Percentiles rank a stretch among this genome's conserved stretches.
Conservation (phyloP, 148 eudicot species). For the Chenopodium album region DNA sequence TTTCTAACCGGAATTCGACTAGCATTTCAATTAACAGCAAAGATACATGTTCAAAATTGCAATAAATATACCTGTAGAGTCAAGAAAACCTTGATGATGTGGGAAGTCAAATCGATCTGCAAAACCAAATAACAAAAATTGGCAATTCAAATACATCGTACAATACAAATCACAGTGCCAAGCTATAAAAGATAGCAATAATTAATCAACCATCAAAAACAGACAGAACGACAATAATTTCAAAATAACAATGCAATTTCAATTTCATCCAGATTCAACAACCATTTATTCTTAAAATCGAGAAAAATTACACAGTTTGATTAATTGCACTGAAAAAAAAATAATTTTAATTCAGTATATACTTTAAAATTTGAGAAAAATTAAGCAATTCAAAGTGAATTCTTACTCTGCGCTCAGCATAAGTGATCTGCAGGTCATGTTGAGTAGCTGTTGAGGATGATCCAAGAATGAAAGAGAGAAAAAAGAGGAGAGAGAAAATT, state of each 20-base stretch:
- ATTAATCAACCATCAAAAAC: background rate
- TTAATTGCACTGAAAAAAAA: background rate
- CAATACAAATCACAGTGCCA: background rate
- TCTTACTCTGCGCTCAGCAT: conserved; percentile 82
- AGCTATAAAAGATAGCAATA: background rate
- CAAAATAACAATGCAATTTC: too few species aligned
- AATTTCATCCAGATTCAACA: background rate
- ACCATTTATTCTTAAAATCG: background rate
- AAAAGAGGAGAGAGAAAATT: conserved; percentile 31
- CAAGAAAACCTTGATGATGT: conserved; percentile 75
- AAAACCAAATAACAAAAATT: conserved; percentile 5
- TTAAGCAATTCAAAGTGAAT: background rate
- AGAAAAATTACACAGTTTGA: background rate
- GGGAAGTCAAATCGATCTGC: conserved; percentile 96
- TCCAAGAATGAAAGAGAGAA: conserved; percentile 25
- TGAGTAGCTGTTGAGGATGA: conserved; percentile 33
- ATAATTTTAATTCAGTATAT: too few species aligned
- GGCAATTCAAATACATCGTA: conserved; percentile 6
- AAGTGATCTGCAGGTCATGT: conserved; percentile 62
- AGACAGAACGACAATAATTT: background rate
- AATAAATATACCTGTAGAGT: conserved; percentile 68
- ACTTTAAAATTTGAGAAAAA: background rate
- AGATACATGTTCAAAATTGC: background rate
- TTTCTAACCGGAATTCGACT: background rate
- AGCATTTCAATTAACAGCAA: background rate